Percentiles rank a stretch among this genome's conserved stretches.
phyloP scores from a whole-genome alignment of 306 rosid genomes.

The Corylus americana region DNA sequence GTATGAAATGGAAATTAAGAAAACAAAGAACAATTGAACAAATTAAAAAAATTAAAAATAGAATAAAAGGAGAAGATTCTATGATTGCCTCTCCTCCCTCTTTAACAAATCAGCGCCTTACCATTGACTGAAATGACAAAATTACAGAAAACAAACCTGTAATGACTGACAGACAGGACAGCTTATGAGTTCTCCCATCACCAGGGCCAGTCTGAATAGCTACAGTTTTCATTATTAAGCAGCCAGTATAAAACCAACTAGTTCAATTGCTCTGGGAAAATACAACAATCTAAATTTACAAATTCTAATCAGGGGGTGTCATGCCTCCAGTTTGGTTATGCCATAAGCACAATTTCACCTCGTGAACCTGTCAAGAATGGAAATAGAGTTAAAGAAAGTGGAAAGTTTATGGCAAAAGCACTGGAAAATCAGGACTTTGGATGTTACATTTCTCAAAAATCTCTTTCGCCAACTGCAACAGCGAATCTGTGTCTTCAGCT shows the following conservation, averaged over 20 bases:
- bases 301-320: constrained; percentile 17
- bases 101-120: not conserved
- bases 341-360: constrained; percentile 27
- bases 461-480: constrained; percentile 35
- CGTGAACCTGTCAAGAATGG: constrained; percentile 39
- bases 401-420: not conserved
- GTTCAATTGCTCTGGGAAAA: constrained; percentile 1
- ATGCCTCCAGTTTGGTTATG: constrained; percentile 12
- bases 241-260: not conserved
- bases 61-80: not conserved
- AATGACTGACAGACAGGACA: not conserved
- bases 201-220: constrained; percentile 7
- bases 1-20: too few species aligned
- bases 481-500: constrained; percentile 34
- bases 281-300: constrained; percentile 34
- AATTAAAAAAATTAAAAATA: not conserved
- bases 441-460: constrained; percentile 37
- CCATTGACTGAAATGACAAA: constrained; percentile 1
- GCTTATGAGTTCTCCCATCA: constrained; percentile 4
- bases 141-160: constrained; percentile 12
- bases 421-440: not conserved
- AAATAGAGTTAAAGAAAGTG: constrained; percentile 5
- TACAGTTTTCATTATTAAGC: constrained; percentile 3
- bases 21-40: too few species aligned
- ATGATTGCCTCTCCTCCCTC: not conserved